These are phyloP conservation scores for Leccinellum rugosiceps DNA, from an alignment of 768 basidiomycete genomes.

Conservation along the genomic window DNA sequence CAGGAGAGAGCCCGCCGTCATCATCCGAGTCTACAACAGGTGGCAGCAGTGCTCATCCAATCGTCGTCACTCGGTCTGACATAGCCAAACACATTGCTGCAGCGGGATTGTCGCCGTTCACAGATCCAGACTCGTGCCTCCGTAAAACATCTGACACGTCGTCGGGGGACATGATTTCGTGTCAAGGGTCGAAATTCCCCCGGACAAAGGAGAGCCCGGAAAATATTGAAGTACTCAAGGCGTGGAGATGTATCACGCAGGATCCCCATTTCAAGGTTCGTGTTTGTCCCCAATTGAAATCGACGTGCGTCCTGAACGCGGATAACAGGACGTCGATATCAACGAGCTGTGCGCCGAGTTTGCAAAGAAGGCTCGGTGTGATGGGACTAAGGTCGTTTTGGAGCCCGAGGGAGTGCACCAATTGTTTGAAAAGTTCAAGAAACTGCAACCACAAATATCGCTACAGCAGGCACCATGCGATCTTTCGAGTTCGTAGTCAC, in stretches of 20 bases:
- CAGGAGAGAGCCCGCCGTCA: constrained; percentile 34
- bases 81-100: constrained; percentile 46
- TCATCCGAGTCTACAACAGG: constrained; percentile 31
- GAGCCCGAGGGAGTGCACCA: constrained; percentile 46
- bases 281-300: constrained; percentile 3
- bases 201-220: constrained; percentile 64
- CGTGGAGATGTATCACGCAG: constrained; percentile 74
- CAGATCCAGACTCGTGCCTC: constrained; percentile 23
- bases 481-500: constrained; percentile 13
- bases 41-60: constrained; percentile 29
- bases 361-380: constrained; percentile 77
- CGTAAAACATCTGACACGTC: constrained; percentile 44
- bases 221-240: constrained; percentile 75
- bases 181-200: constrained; percentile 66
- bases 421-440: constrained; percentile 42
- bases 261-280: constrained; percentile 75
- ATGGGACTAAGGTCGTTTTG: constrained; percentile 79
- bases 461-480: constrained; percentile 9
- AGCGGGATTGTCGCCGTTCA: constrained; percentile 62
- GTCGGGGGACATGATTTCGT: constrained; percentile 55
- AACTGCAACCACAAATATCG: constrained; percentile 14
- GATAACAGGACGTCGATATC: constrained; percentile 69
- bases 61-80: constrained; percentile 44
- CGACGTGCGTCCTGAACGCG: background rate
- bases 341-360: constrained; percentile 79